Base-by-base conservation (phyloP, 176 grass and related monocot genomes). In the Puccinellia tenuiflora region DNA sequence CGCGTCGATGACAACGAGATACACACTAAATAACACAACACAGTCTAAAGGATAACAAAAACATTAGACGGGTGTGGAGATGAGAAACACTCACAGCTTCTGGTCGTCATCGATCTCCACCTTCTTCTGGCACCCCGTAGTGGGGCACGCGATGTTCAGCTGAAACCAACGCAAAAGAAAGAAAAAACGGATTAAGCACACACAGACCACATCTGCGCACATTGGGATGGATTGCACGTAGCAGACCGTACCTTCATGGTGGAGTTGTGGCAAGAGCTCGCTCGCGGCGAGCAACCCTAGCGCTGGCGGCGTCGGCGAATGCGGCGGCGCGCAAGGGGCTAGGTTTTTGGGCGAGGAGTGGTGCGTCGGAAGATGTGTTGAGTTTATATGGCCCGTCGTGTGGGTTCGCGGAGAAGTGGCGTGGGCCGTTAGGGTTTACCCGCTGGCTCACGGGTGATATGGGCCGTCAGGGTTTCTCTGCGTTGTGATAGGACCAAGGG, bases 121-220 rank as follows among this genome's bases (percentile, higher is more conserved):
- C 86, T 94, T 97, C 88, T 97, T 97, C 78, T 97, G 95, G 86
- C 95, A 97, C 80, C 95, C 95, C 68, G 95, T 97, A 18, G 95
- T 89, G 80, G 92, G 95, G 85, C 92, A 91, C 18, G 95, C 92
- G 53, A 97, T 94, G 77, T 97, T 97, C 81, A 90, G 87, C 95
- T 97, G 92, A 21, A 87, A 92, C 35, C 17, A 81, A 84, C 16
- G 51, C 4, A 48, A 43, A 0, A 65, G 4, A 34, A 34, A 34
- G 4, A 15, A 5, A 33, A 76, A 7, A 83, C 25, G 60, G 59
- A 81, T 84, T 43, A 85, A 48, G 54, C 9, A 39, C 30, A 14
- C 7, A 17, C 12, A 38, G 18, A 68, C 12, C 22, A 8, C 17
- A 55, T 56, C n/a, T 12, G 38, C 2, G 34, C 56, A 33, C 65